Evolutionary conservation across 176 grass and related monocot genomes (phyloP).

Genomic region (Areca catechu): DNA sequence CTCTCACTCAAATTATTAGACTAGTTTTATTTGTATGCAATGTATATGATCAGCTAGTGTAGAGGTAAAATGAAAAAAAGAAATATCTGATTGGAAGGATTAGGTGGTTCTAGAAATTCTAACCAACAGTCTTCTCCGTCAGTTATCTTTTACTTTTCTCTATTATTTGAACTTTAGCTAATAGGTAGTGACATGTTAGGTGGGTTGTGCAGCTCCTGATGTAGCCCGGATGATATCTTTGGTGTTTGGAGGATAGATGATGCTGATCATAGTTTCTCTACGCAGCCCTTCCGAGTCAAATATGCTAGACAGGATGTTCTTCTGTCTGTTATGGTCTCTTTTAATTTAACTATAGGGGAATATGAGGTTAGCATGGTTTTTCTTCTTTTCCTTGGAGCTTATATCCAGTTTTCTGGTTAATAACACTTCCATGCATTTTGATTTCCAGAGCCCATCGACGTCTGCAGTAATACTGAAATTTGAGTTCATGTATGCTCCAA

Average conservation of each 20-base stretch:
- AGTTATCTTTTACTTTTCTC: neutral
- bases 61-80: no score
- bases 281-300: constrained; percentile 76
- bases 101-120: no score
- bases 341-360: constrained; percentile 60
- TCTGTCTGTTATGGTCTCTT: constrained; percentile 85
- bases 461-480: constrained; percentile 82
- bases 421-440: constrained; percentile 11
- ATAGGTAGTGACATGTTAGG: constrained; percentile 78
- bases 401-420: constrained; percentile 4
- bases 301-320: constrained; percentile 90
- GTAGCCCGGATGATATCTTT: constrained; percentile 41
- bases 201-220: constrained; percentile 83
- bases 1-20: no score
- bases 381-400: constrained; percentile 8
- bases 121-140: neutral
- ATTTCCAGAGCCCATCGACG: constrained; percentile 52
- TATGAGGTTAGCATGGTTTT: constrained; percentile 51
- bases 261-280: constrained; percentile 78
- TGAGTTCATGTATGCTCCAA: constrained; percentile 63
- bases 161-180: constrained; percentile 41
- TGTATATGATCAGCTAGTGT: no score
- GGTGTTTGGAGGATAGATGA: constrained; percentile 83
- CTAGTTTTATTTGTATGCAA: no score
- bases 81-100: no score